A percentile compares a stretch with the other conserved stretches of the same genome.
Conservation (phyloP, 768 basidiomycete species). For the Boletus pseudo-olivaceus region DNA sequence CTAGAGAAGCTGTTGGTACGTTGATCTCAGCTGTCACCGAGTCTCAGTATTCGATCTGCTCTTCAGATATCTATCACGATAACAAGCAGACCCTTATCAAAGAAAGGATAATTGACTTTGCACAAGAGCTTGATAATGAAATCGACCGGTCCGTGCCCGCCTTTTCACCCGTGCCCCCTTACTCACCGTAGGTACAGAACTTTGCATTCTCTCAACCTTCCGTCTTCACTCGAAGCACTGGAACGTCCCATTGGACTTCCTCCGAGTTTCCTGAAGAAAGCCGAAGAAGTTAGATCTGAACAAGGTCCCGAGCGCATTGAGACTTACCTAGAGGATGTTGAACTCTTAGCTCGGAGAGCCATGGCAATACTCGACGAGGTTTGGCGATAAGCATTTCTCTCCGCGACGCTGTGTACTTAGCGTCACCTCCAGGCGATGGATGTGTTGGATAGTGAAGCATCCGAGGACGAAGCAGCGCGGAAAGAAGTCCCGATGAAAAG, state of each 20-base stretch:
- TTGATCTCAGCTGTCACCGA: slow-evolving; percentile 3
- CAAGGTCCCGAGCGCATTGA: slow-evolving; percentile 74
- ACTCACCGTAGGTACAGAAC: slow-evolving; percentile 41
- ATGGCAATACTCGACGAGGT: slow-evolving; percentile 73
- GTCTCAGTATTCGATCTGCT: neutral
- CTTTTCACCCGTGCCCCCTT: neutral
- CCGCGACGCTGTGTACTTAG: neutral
- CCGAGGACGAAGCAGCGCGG: slow-evolving; percentile 73
- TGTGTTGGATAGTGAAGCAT: slow-evolving; percentile 86
- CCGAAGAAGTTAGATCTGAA: slow-evolving; percentile 77
- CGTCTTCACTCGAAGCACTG: slow-evolving; percentile 81
- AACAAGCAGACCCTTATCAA: slow-evolving; percentile 67
- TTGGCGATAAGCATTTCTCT: slow-evolving; percentile 7
- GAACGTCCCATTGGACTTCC: slow-evolving; percentile 87
- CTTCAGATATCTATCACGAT: slow-evolving; percentile 79
- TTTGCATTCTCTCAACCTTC: slow-evolving; percentile 71
- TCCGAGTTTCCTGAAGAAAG: slow-evolving; percentile 79
- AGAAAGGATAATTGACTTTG: slow-evolving; percentile 59
- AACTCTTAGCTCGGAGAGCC: slow-evolving; percentile 61
- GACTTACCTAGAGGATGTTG: slow-evolving; percentile 67
- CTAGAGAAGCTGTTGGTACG: slow-evolving; percentile 82
- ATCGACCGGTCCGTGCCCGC: slow-evolving; percentile 51
- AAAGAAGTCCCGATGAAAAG: slow-evolving; percentile 48
- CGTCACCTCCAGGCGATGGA: slow-evolving; percentile 65
- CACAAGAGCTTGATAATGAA: slow-evolving; percentile 59